Percentiles rank a stretch among this genome's conserved stretches.
These are phyloP conservation scores for Adansonia madagascariensis DNA, from an alignment of 441 rosid species.

Conservation along the genomic window DNA sequence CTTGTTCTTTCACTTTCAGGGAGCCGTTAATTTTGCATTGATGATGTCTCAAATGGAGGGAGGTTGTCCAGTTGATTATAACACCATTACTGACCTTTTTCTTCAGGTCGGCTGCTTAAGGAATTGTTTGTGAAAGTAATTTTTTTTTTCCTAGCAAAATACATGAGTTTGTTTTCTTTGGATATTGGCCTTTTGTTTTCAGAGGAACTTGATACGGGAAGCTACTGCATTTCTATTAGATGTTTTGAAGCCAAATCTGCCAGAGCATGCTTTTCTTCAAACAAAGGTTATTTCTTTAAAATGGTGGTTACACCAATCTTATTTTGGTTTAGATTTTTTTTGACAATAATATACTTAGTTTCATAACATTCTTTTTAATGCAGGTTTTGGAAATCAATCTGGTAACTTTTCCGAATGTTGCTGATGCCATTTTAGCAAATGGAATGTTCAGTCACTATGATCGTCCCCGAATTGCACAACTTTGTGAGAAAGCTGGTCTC, in stretches of 20 bases:
- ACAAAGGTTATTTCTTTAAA: conserved; percentile 66
- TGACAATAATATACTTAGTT: conserved; percentile 19
- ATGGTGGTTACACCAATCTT: conserved; percentile 11
- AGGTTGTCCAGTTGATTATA: conserved; percentile 97
- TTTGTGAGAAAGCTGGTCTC: conserved; percentile 98
- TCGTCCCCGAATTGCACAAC: conserved; percentile 94
- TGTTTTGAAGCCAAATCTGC: conserved; percentile 96
- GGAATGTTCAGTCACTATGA: conserved; percentile 99
- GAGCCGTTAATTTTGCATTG: conserved; percentile 97
- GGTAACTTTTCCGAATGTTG: conserved; percentile 97
- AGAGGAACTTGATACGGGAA: conserved; percentile 98
- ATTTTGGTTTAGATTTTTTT: background rate
- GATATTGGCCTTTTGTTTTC: conserved; percentile 24
- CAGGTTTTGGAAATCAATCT: conserved; percentile 98
- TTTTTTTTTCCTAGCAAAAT: conserved; percentile 12
- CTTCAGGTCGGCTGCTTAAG: conserved; percentile 74
- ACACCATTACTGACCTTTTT: conserved; percentile 97
- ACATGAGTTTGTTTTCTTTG: conserved; percentile 22
- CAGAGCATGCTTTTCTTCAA: conserved; percentile 93
- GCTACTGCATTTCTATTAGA: conserved; percentile 99
- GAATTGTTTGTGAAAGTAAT: background rate
- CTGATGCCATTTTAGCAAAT: conserved; percentile 98
- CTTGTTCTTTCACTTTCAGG: conserved; percentile 52
- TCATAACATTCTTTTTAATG: conserved; percentile 32
- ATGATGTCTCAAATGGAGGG: conserved; percentile 99